These are phyloP conservation scores for Metschnikowia gelsemii DNA, from an alignment of 805 yeast species.

Conservation along the genomic window DNA sequence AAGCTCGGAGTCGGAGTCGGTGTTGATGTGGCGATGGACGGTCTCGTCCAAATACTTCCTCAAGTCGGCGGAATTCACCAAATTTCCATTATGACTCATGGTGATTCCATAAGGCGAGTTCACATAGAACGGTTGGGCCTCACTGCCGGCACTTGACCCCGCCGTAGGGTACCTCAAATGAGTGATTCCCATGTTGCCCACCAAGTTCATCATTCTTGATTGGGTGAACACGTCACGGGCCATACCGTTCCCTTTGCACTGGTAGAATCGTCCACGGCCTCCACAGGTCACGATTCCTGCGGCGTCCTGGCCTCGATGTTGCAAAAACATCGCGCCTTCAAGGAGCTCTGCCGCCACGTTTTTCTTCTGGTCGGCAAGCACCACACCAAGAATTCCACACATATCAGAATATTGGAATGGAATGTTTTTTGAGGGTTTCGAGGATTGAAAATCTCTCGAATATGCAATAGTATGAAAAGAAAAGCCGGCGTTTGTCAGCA, in stretches of 20 bases:
- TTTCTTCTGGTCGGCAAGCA: slow-evolving; percentile 68
- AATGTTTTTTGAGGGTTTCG: not conserved
- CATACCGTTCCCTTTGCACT: slow-evolving; percentile 99
- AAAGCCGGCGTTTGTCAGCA: too few relatives aligned
- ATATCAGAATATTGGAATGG: too few relatives aligned
- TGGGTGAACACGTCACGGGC: slow-evolving; percentile 96
- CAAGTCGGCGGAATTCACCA: slow-evolving; percentile 81
- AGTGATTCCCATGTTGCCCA: slow-evolving; percentile 93
- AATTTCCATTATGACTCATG: slow-evolving; percentile 90
- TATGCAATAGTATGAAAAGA: too few relatives aligned
- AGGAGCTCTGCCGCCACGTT: slow-evolving; percentile 86
- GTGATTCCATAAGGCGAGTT: slow-evolving; percentile 95
- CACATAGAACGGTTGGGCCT: slow-evolving; percentile 98
- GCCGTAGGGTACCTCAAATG: slow-evolving; percentile 97
- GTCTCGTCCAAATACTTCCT: slow-evolving; percentile 82
- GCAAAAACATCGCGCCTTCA: slow-evolving; percentile 89
- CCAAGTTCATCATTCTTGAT: slow-evolving; percentile 69
- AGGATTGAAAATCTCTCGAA: too few relatives aligned
- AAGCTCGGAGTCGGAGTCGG: slow-evolving; percentile 94
- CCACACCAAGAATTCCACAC: slow-evolving; percentile 95
- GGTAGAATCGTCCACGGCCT: slow-evolving; percentile 86
- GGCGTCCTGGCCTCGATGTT: slow-evolving; percentile 98
- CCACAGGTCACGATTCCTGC: slow-evolving; percentile 99
- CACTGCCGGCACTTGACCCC: slow-evolving; percentile 91
- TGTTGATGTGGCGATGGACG: slow-evolving; percentile 95